Evolutionary conservation across 108 stramenopile species (phyloP).

Genomic region (Cyclotella cryptica): DNA sequence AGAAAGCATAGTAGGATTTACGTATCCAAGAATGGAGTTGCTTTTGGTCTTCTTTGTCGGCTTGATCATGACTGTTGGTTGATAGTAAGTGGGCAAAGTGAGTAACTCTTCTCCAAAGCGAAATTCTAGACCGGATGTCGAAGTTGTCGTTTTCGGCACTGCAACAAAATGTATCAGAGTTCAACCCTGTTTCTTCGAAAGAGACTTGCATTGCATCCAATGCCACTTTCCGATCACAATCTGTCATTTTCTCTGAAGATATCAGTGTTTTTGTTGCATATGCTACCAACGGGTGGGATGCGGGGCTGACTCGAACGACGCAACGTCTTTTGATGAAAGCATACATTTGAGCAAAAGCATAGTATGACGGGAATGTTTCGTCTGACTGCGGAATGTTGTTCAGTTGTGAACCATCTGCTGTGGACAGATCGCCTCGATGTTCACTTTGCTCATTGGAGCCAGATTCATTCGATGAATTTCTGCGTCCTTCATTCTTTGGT

Average conservation of each 20-base stretch:
- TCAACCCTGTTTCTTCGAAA: not conserved
- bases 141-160: not conserved
- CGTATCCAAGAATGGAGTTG: conserved; percentile 31
- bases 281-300: conserved; percentile 37
- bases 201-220: conserved; percentile 30
- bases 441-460: too few relatives aligned
- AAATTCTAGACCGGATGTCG: conserved; percentile 13
- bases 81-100: conserved; percentile 43
- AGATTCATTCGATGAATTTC: too few relatives aligned
- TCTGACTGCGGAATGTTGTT: not conserved
- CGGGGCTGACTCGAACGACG: conserved; percentile 23
- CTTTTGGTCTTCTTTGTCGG: conserved; percentile 6
- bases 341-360: conserved; percentile 29
- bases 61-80: not conserved
- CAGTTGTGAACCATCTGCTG: too few relatives aligned
- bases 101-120: conserved; percentile 45
- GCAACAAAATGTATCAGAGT: not conserved
- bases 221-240: conserved; percentile 27
- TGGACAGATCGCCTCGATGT: too few relatives aligned
- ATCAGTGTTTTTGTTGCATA: conserved; percentile 44
- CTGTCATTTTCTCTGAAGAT: conserved; percentile 26
- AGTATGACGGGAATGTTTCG: conserved; percentile 22
- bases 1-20: conserved; percentile 45
- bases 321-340: conserved; percentile 39
- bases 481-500: not conserved